Percentiles rank a stretch among this genome's conserved stretches.
These are phyloP conservation scores for Sonneratia alba DNA, from an alignment of 345 rosid genomes.

Conservation along the genomic window DNA sequence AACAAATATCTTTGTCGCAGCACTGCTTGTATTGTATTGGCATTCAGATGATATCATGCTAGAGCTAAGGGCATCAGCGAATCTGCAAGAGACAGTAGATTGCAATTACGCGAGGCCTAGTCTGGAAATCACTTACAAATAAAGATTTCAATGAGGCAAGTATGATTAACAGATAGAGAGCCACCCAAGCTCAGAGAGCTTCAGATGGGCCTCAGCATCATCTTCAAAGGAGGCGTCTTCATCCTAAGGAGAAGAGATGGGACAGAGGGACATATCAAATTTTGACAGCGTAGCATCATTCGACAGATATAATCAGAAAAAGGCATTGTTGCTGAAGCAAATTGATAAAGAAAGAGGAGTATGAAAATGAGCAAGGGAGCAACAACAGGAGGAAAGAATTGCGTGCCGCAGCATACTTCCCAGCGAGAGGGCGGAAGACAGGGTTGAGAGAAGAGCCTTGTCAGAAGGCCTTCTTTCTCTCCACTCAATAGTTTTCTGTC, in stretches of 20 bases:
- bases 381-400: neutral
- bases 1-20: no score
- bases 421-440: slow-evolving; percentile 70
- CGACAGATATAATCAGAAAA: neutral
- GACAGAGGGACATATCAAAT: neutral
- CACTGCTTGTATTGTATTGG: no score
- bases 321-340: neutral
- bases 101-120: no score
- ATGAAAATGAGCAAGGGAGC: neutral
- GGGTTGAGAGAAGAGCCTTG: slow-evolving; percentile 69
- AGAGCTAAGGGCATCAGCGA: no score
- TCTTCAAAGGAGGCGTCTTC: slow-evolving; percentile 89
- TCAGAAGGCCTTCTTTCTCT: slow-evolving; percentile 83
- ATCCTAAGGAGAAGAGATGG: slow-evolving; percentile 31
- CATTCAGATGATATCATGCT: no score
- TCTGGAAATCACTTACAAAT: no score
- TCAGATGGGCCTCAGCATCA: slow-evolving; percentile 20
- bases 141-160: neutral
- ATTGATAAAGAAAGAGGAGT: neutral
- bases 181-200: slow-evolving; percentile 83
- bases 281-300: no score
- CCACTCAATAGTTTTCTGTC: slow-evolving; percentile 76
- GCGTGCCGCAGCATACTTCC: slow-evolving; percentile 72
- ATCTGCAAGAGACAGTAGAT: no score
- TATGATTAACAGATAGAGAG: neutral